Conservation (phyloP, 371 early-diverging fungal genomes). For the Dinochytrium kinnereticum region DNA sequence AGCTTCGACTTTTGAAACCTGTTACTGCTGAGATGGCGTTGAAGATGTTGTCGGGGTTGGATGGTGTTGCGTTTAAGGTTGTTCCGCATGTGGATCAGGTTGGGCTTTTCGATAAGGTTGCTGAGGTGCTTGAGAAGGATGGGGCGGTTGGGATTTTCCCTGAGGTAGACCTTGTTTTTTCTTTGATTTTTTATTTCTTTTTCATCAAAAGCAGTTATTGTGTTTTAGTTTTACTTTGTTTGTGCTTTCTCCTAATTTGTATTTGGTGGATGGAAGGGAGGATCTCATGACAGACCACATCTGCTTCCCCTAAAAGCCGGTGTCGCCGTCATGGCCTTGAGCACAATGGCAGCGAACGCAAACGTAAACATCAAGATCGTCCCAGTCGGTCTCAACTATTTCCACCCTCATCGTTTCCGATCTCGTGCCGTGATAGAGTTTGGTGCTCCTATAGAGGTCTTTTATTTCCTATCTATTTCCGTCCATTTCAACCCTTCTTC, state of each 20-base stretch:
- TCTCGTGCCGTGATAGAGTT: constrained; percentile 95
- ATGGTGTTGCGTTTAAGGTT: constrained; percentile 59
- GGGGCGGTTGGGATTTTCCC: constrained; percentile 94
- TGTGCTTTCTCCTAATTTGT: no score
- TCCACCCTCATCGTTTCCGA: constrained; percentile 91
- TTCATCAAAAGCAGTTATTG: not conserved
- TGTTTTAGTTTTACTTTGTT: not conserved
- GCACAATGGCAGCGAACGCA: constrained; percentile 87
- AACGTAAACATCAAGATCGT: constrained; percentile 88
- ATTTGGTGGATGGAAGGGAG: no score
- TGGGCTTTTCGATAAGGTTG: constrained; percentile 79
- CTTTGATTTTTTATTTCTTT: not conserved
- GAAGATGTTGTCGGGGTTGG: constrained; percentile 17
- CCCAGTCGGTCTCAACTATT: constrained; percentile 87
- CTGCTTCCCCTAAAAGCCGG: constrained; percentile 91
- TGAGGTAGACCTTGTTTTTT: constrained; percentile 61
- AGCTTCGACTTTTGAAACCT: constrained; percentile 60
- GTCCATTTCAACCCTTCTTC: not conserved
- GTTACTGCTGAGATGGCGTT: constrained; percentile 45
- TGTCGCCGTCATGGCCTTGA: constrained; percentile 77
- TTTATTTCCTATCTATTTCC: constrained; percentile 28
- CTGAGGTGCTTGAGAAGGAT: constrained; percentile 70
- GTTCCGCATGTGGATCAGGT: constrained; percentile 87
- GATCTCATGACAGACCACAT: constrained; percentile 91
- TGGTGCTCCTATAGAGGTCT: constrained; percentile 82